Evolutionary conservation across 352 stramenopile species (phyloP), one percentile per base, ranked within the genome.

Genomic region (Pythium coloratum): DNA sequence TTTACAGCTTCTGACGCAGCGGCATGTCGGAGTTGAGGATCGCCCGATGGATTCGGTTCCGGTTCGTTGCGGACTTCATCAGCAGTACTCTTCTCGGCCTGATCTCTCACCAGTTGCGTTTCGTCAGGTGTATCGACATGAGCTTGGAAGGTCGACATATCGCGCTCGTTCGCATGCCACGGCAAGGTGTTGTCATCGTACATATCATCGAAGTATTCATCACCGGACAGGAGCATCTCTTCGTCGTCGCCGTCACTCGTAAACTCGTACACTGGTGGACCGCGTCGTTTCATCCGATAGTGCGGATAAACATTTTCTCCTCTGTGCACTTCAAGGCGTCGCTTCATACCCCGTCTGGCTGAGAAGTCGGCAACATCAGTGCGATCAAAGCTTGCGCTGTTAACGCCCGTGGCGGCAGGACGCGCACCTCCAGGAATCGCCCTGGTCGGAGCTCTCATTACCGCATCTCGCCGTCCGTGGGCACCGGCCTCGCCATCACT

Each of bases 271-370:
- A 60, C 10, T 9, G 8, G 3, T 2, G 46, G 46, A 18, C 49
- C 55, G 20, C 49, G 55, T 3, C 24, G 55, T 42, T 24, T n/a
- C 18, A 26, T 20, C 26, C 63, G 63, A 24, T 36, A 53, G 26
- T 58, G 55, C n/a, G 46, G 38, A 38, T 60, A 64, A 4, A 36
- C 16, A 2, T 61, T 59, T 26, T 64, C 46, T n/a, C 26, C n/a
- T 6, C 55, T 53, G 16, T 55, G 59, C 1, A 13, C 5, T 14
- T 59, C 63, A 10, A 70, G 36, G 10, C 56, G 63, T 47, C 63
- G 55, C 50, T 70, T 70, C 47, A 60, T 55, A 12, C 55, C 63
- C 46, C 63, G 55, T 10, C 56, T 49, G 16, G 8, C 18, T 9
- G 55, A 42, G 9, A 34, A 24, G 12, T 47, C 47, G 9, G 38